Evolutionary conservation across 768 basidiomycete genomes (phyloP), one percentile per base, ranked within the genome.

Genomic region (Rhodosporidiobolus odoratus): DNA sequence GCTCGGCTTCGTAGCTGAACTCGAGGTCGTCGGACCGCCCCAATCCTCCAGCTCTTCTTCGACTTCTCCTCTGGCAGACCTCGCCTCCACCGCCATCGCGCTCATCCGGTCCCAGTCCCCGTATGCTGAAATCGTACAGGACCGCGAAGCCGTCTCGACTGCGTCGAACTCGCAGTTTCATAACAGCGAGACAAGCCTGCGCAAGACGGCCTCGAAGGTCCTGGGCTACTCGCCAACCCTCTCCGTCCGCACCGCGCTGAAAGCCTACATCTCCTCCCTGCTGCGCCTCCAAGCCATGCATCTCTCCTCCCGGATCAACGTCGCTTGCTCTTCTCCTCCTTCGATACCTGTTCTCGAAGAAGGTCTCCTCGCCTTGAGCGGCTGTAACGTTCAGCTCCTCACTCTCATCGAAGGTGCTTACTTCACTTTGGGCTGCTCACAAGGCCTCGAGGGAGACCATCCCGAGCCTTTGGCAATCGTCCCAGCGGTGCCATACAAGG

Each of bases 241-340:
- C 40, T 47, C 66, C 23, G 50, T 73, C 16, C 66, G 60, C 21
- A 43, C 67, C 9, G 61, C 62, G 2, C 61, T 75, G 48, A 69
- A 66, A n/a, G 34, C 71, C 16, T 75, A 75, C 65, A 69, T 75
- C 53, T 30, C 63, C 27, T 67, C 66, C 6, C 23, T 75, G 40
- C 72, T 76, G 16, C 63, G 65, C 4, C 62, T 71, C 4, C 76
- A 76, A 27, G 35, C 67, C 17, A 32, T 43, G 19, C 52, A 71
- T 57, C 72, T 76, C 58, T 63, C 64, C 17, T 35, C 66, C 5
- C 38, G 50, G 17, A 72, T 73, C 66, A 69, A 65, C 67, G 71
- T 71, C 58, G 74, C 76, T n/a, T 76, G 76, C 53, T 71, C 76
- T 0, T 73, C 76, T 19, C 74, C 76, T 25, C 76, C 74, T 12